Base-by-base conservation (phyloP, 139 green algal species). In the Chlamydomonas sp. region DNA sequence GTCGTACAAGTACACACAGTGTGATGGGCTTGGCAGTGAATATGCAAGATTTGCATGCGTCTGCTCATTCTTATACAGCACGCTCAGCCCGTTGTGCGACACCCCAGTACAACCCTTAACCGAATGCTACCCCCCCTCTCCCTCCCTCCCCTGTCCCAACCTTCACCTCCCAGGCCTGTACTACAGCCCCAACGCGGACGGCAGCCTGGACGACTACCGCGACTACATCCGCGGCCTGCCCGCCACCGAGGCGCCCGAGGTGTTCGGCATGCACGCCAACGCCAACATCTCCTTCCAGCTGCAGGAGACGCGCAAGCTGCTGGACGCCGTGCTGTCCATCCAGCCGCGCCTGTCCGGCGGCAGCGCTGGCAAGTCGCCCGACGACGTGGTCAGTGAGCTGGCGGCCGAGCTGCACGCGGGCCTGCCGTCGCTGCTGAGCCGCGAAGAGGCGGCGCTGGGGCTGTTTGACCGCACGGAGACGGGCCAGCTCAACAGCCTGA, bases 241-340 rank as follows among this genome's bases (percentile, higher is more conserved):
- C 6, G 31, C 83, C 67, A 91, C 87, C 8, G 95, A 98, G 87
- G 93, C 91, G 49, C 96, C 96, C 15, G 96, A 97, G 83, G 95
- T 98, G 77, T 98, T 98, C 94, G 96, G 96, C 79, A 96, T 98
- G 94, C 96, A 98, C 85, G 68, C 94, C 69, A 98, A 98, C 82
- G 96, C 96, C 60, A 95, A 97, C 91, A 97, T 97, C 81, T 89
- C 92, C 14, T 97, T 96, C 89, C 93, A 97, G 91, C 89, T 96
- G 78, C 92, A 96, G 68, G 95, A 97, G 90, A 96, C 93, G 20
- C 79, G 86, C 16, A 92, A 88, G 57, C 80, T 97, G 63, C 63
- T 98, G 5, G 91, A 96, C 71, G 91, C 92, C 1, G 89, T 98
- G 17, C 88, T 97, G 9, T 92, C 90, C 72, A 97, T 98, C 17